Conservation (phyloP, 768 basidiomycete genomes). For the Hericium alpestre region DNA sequence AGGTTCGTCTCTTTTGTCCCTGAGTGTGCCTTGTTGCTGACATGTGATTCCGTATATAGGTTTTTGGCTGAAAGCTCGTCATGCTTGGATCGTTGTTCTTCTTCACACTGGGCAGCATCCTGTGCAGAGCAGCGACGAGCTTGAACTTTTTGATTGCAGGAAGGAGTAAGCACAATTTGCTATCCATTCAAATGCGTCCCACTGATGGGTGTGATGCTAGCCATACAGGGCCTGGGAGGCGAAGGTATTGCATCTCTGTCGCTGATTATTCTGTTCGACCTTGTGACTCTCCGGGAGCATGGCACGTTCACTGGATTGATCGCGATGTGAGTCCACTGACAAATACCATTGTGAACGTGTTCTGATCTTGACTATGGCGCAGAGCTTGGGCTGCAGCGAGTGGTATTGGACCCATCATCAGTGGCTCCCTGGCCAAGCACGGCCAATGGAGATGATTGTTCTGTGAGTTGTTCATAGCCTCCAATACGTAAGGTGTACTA, state of each 20-base stretch:
- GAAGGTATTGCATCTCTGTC: conserved; percentile 20
- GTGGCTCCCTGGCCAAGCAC: conserved; percentile 16
- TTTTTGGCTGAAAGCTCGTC: background rate
- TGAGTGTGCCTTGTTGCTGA: background rate
- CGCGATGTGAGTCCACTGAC: conserved; percentile 15
- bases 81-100: background rate
- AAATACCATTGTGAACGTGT: no score
- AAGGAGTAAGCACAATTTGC: background rate
- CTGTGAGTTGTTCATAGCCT: conserved; percentile 2
- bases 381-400: conserved; percentile 20
- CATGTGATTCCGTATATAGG: conserved; percentile 6
- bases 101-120: background rate
- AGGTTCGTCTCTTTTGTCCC: background rate
- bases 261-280: conserved; percentile 23
- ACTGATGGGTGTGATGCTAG: background rate
- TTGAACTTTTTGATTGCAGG: background rate
- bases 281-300: conserved; percentile 24
- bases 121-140: background rate
- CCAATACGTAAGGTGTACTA: background rate
- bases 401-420: conserved; percentile 20
- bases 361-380: background rate
- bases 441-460: conserved; percentile 15
- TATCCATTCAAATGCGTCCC: no score
- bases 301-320: conserved; percentile 22
- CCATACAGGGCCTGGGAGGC: conserved; percentile 21